phyloP scores from a whole-genome alignment of 2,329 filamentous ascomycete genomes.

The Ophiocordyceps unilateralis region DNA sequence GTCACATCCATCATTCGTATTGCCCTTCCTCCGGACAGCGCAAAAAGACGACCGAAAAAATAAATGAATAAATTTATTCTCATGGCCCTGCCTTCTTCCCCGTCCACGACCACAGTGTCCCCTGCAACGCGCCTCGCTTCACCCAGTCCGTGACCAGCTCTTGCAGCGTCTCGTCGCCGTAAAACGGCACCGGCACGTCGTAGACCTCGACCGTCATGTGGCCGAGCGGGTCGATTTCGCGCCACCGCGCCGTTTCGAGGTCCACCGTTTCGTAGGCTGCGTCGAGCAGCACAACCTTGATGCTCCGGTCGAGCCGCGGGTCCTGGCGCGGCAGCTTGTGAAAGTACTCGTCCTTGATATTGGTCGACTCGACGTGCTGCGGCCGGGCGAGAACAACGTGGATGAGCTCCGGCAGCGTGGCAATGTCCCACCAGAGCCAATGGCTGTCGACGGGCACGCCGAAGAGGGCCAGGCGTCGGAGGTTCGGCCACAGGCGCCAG shows the following conservation, averaged over 20 bases:
- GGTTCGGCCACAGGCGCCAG: slow-evolving; percentile 25
- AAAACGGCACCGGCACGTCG: slow-evolving; percentile 21
- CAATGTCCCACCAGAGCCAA: slow-evolving; percentile 21
- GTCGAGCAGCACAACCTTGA: slow-evolving; percentile 16
- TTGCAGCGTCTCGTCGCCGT: slow-evolving; percentile 17
- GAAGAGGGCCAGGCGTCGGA: slow-evolving; percentile 25
- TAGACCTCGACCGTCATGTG: slow-evolving; percentile 21
- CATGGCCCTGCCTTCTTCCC: slow-evolving; percentile 5
- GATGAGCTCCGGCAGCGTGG: slow-evolving; percentile 17
- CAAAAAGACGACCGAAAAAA: background rate
- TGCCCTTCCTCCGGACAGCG: background rate
- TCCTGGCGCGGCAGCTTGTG: slow-evolving; percentile 13
- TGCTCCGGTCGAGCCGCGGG: slow-evolving; percentile 9
- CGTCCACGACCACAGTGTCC: slow-evolving; percentile 20
- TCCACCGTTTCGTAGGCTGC: slow-evolving; percentile 8
- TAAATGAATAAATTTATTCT: background rate
- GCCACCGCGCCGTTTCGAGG: slow-evolving; percentile 13
- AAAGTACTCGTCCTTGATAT: slow-evolving; percentile 25
- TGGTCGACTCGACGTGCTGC: slow-evolving; percentile 13
- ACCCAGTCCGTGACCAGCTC: slow-evolving; percentile 23
- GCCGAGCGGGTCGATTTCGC: slow-evolving; percentile 16
- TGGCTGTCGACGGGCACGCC: slow-evolving; percentile 18
- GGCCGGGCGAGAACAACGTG: slow-evolving; percentile 25
- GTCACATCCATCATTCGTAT: no score
- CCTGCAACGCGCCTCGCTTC: slow-evolving; percentile 20